Conservation (phyloP, 805 yeast genomes). For the Jamesozyma hellenica region DNA sequence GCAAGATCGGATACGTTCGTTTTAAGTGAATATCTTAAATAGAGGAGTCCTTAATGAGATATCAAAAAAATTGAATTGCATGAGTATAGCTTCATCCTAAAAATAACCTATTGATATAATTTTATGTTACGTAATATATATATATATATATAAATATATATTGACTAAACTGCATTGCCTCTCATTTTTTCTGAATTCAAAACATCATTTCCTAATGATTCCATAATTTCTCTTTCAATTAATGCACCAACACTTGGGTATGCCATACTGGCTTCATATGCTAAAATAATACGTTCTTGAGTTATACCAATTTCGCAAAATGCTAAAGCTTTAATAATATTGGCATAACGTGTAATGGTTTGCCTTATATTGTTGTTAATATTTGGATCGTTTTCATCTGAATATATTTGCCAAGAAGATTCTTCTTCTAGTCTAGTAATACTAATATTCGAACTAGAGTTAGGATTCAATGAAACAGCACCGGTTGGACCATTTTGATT, state of each 20-base stretch:
- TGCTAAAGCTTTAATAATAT: constrained; percentile 75
- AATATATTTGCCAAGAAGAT: constrained; percentile 89
- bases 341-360: constrained; percentile 75
- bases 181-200: constrained; percentile 66
- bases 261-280: constrained; percentile 83
- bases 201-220: constrained; percentile 60
- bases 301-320: constrained; percentile 79
- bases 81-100: too few relatives aligned
- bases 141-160: too few relatives aligned
- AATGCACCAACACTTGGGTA: constrained; percentile 61
- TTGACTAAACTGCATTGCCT: constrained; percentile 34
- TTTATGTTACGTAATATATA: too few relatives aligned
- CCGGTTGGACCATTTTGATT: constrained; percentile 31
- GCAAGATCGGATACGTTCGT: constrained; percentile 99
- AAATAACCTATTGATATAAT: too few relatives aligned
- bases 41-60: too few relatives aligned
- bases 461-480: constrained; percentile 16
- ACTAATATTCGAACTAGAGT: constrained; percentile 37
- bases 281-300: constrained; percentile 65
- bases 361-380: constrained; percentile 52
- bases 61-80: too few relatives aligned
- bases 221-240: constrained; percentile 65
- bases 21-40: too few relatives aligned
- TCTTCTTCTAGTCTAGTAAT: constrained; percentile 87
- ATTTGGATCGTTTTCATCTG: constrained; percentile 70